Evolutionary conservation across 257 asterid species (phyloP).

Genomic region (Solanum paucissectum): DNA sequence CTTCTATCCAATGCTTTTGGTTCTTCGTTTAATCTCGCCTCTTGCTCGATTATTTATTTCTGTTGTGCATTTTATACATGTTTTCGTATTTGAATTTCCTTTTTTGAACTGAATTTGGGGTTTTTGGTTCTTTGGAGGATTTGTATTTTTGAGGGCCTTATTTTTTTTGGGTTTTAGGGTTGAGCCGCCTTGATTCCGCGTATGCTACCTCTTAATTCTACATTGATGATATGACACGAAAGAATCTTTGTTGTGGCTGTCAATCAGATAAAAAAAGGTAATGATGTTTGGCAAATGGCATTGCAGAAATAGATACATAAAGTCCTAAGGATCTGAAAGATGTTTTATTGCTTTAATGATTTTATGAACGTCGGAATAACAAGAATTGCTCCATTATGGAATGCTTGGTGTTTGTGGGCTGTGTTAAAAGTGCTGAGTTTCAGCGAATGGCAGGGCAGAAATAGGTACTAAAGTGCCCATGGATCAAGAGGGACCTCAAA

Average conservation of each 20-base stretch:
- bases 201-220: not conserved
- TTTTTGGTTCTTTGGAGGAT: not conserved
- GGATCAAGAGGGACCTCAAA: not conserved
- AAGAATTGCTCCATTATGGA: not conserved
- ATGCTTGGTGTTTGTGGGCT: not conserved
- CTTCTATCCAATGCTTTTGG: not conserved
- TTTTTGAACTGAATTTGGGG: not conserved
- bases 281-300: not conserved
- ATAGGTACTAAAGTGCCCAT: not conserved
- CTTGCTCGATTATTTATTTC: too few species aligned
- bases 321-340: not conserved
- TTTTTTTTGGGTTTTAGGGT: not conserved
- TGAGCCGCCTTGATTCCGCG: not conserved
- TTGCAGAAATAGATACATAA: conserved; percentile 1
- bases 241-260: not conserved
- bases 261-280: not conserved
- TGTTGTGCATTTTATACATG: not conserved
- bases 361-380: not conserved
- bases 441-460: conserved; percentile 4
- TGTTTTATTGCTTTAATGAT: not conserved
- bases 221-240: not conserved
- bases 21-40: not conserved
- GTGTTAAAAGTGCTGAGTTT: not conserved
- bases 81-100: not conserved
- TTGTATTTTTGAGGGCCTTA: not conserved